A percentile compares a stretch with the other conserved stretches of the same genome.
phyloP scores from a whole-genome alignment of 2,329 filamentous ascomycete genomes.

The Fusarium sp. region DNA sequence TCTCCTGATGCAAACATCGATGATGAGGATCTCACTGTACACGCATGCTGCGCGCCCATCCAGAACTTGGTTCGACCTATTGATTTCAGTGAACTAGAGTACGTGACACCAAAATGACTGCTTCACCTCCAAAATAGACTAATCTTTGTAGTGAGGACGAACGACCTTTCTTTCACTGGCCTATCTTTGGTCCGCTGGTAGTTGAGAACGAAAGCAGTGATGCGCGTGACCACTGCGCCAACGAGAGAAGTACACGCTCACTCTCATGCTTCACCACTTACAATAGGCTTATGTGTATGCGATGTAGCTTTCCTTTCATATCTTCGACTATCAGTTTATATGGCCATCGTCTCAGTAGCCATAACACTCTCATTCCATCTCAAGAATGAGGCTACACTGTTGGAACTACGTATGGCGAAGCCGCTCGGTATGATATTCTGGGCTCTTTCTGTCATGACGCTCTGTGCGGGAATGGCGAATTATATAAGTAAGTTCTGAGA shows the following conservation, averaged over 20 bases:
- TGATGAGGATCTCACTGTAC: slow-evolving; percentile 50
- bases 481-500: slow-evolving; percentile 73
- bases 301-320: slow-evolving; percentile 82
- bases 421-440: slow-evolving; percentile 92
- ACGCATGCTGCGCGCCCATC: slow-evolving; percentile 55
- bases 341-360: slow-evolving; percentile 88
- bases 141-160: slow-evolving; percentile 1
- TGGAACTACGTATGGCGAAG: slow-evolving; percentile 81
- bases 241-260: slow-evolving; percentile 71
- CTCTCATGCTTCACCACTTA: neutral
- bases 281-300: neutral
- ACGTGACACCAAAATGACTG: slow-evolving; percentile 8
- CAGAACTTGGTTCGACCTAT: slow-evolving; percentile 55
- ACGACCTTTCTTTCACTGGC: slow-evolving; percentile 52
- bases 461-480: slow-evolving; percentile 82
- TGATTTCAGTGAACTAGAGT: slow-evolving; percentile 57
- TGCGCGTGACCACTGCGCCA: slow-evolving; percentile 81
- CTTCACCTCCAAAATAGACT: neutral
- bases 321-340: slow-evolving; percentile 88
- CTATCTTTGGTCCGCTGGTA: slow-evolving; percentile 73
- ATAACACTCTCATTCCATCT: slow-evolving; percentile 96
- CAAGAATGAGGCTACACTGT: slow-evolving; percentile 72
- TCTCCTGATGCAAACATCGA: slow-evolving; percentile 39
- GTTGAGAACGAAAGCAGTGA: slow-evolving; percentile 81
- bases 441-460: slow-evolving; percentile 79